Percentiles rank a stretch among this genome's conserved stretches.
phyloP scores from a whole-genome alignment of 1,284 basidiomycete genomes.

The Tilletia walkeri region DNA sequence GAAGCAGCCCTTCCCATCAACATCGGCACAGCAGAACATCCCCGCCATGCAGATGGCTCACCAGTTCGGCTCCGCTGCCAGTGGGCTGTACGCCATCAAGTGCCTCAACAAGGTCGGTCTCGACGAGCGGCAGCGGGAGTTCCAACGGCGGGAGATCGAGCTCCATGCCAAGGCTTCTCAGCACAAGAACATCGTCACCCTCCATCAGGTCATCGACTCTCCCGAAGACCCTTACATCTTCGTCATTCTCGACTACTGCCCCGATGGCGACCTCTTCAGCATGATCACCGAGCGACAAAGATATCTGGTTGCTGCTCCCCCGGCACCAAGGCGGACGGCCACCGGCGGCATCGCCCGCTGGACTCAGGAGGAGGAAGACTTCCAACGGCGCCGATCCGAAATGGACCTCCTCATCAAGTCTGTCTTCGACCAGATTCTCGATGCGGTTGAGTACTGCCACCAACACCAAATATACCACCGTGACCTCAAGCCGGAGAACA shows the following conservation, averaged over 20 bases:
- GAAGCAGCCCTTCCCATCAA: constrained; percentile 32
- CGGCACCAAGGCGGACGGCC: constrained; percentile 25
- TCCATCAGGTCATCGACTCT: constrained; percentile 79
- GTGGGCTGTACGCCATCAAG: constrained; percentile 75
- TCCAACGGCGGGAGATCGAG: constrained; percentile 73
- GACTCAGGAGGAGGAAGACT: constrained; percentile 24
- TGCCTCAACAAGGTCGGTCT: constrained; percentile 66
- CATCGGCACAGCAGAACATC: constrained; percentile 20
- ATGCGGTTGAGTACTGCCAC: constrained; percentile 83
- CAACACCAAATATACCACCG: constrained; percentile 79
- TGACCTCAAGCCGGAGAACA: constrained; percentile 96
- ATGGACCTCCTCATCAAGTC: constrained; percentile 50
- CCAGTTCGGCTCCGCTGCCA: constrained; percentile 34
- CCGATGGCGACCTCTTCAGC: constrained; percentile 87
- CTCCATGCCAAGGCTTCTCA: constrained; percentile 67
- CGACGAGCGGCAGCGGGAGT: constrained; percentile 71
- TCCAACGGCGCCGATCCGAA: constrained; percentile 24
- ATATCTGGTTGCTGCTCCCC: constrained; percentile 63
- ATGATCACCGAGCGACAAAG: constrained; percentile 65
- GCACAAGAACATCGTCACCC: constrained; percentile 80
- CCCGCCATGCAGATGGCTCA: constrained; percentile 31
- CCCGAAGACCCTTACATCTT: constrained; percentile 62
- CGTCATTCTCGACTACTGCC: constrained; percentile 69
- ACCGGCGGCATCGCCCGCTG: constrained; percentile 34
- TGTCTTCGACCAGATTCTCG: constrained; percentile 66